Evolutionary conservation across 176 grass and related monocot genomes (phyloP), one percentile per base, ranked within the genome.

Genomic region (Poa annua): DNA sequence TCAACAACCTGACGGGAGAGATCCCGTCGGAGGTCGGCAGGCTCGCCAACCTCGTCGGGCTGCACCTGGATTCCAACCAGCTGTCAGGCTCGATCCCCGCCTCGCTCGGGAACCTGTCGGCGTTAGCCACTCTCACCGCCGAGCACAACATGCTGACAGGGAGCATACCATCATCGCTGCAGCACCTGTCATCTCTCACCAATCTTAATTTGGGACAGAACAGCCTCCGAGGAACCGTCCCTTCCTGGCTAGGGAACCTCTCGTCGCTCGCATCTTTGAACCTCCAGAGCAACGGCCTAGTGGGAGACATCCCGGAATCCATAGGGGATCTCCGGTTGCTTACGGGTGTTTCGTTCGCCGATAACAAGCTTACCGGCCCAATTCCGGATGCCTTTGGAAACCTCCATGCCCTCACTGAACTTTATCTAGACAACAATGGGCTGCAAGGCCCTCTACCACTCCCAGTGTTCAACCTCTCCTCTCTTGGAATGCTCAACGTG

Each of bases 61-160:
- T 73, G 0, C 22, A 21, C 44, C 53, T 86, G 1, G n/a, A 21
- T 3, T 19, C n/a, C 0, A 86, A 86, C 72, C 77, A 80, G 17
- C 9, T 86, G 3, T 81, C 48, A 1, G 70, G 78, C 36, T 26
- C 21, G 0, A 81, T 87, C 7, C 85, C 85, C 0, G 10, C 1
- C 12, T 82, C 85, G 6, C 8, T 76, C 5, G 79, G 85, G 12
- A 87, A 82, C 50, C 85, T 87, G 25, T 69, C 85, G 6, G 38
- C 24, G 0, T 0, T 82, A 15, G 66, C 20, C 5, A 0, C 0
- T 4, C 57, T 81, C 14, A 15, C 3, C 33, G 7, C 66, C 63
- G 1, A 0, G 0, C 11, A 13, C 0, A 76, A 55, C 22, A 32
- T 6, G 0, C 38, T 87, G 6, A 32, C n/a, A 6, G 71, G 71